Conservation (phyloP, 108 stramenopile species). For the Nitzschia palea region DNA sequence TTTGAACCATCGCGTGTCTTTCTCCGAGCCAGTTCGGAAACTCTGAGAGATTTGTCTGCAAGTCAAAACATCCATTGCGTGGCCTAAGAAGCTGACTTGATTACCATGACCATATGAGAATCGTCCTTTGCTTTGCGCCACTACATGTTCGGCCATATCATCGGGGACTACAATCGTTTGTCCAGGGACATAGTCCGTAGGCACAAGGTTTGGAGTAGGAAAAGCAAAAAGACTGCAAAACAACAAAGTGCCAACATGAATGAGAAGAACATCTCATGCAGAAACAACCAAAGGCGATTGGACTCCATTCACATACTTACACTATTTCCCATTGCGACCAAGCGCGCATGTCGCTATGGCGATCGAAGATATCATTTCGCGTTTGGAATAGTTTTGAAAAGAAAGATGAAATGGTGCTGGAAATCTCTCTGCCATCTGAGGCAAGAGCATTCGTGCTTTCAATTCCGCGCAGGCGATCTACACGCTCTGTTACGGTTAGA, state of each 20-base stretch:
- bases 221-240: slow-evolving; percentile 18
- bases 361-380: slow-evolving; percentile 20
- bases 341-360: slow-evolving; percentile 24
- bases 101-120: background rate
- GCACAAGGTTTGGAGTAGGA: slow-evolving; percentile 23
- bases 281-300: background rate
- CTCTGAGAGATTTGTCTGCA: background rate
- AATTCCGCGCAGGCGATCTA: slow-evolving; percentile 7
- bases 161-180: slow-evolving; percentile 4
- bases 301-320: background rate
- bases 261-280: background rate
- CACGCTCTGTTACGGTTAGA: slow-evolving; percentile 10
- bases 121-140: background rate
- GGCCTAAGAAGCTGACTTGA: background rate
- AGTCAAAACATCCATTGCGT: slow-evolving; percentile 1
- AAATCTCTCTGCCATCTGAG: no score
- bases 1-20: background rate
- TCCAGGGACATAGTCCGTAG: slow-evolving; percentile 12
- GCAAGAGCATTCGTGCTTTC: no score
- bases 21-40: background rate
- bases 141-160: background rate
- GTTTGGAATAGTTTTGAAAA: no score
- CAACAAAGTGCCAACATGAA: background rate
- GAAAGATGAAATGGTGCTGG: no score
- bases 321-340: slow-evolving; percentile 45